These are phyloP conservation scores for Phaeolepiota aurea DNA, from an alignment of 768 basidiomycete genomes.

Conservation along the genomic window DNA sequence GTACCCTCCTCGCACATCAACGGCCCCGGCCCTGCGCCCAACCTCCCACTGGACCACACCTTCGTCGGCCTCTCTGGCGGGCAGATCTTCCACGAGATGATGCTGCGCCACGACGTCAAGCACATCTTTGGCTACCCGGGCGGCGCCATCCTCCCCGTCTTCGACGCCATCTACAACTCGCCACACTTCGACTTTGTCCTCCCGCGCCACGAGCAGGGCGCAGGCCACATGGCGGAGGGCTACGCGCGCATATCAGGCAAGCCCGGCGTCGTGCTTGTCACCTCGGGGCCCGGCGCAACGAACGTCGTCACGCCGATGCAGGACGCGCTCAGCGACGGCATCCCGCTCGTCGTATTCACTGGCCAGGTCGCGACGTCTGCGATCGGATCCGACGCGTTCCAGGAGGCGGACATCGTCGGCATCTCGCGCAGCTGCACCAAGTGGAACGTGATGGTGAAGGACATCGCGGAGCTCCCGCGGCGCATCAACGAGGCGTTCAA, in stretches of 20 bases:
- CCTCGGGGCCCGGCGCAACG: slow-evolving; percentile 95
- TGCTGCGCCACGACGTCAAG: slow-evolving; percentile 93
- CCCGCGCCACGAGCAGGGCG: slow-evolving; percentile 96
- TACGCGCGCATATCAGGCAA: slow-evolving; percentile 97
- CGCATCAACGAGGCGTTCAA: slow-evolving; percentile 99
- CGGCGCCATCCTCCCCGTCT: slow-evolving; percentile 98
- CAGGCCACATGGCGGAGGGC: slow-evolving; percentile 98
- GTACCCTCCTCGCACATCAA: slow-evolving; percentile 21
- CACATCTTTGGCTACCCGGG: slow-evolving; percentile 98
- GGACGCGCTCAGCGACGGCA: slow-evolving; percentile 90
- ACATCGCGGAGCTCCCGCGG: slow-evolving; percentile 87
- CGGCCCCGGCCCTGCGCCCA: slow-evolving; percentile 32
- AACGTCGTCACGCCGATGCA: slow-evolving; percentile 99
- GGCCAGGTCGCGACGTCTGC: slow-evolving; percentile 99
- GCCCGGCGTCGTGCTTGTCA: slow-evolving; percentile 96
- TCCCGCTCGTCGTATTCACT: slow-evolving; percentile 90
- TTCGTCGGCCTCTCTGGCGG: slow-evolving; percentile 95
- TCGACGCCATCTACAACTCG: slow-evolving; percentile 97
- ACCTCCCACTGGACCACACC: slow-evolving; percentile 59
- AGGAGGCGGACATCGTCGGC: slow-evolving; percentile 95
- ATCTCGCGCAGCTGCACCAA: slow-evolving; percentile 97
- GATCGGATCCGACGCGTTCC: slow-evolving; percentile 98
- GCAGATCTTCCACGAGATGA: slow-evolving; percentile 99
- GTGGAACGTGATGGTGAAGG: slow-evolving; percentile 99
- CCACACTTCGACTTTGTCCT: slow-evolving; percentile 92